Base-by-base conservation (phyloP, 352 stramenopile genomes). In the Globisporangium camurandrum region DNA sequence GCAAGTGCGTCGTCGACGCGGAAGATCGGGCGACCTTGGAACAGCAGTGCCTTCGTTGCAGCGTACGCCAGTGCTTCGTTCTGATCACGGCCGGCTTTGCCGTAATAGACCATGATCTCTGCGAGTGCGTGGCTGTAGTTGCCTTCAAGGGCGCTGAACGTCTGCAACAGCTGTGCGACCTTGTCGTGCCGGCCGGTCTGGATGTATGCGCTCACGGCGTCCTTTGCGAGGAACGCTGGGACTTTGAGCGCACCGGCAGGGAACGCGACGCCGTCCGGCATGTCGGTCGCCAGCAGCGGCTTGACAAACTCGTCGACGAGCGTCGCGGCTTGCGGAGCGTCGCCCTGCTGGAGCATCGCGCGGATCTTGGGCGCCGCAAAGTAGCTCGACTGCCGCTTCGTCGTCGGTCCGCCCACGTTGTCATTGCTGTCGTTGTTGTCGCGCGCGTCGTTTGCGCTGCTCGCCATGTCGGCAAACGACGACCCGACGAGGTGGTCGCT, bases 41-140 rank as follows among this genome's bases (percentile, higher is more conserved):
- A 65, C 19, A 80, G 61, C 70, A 84, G 66, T 22, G 64, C 65
- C 51, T 84, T 84, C 33, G 47, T 71, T 9, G 72, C 70, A 40
- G 51, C 60, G 54, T 84, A 84, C 28, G 62, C 64, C 14, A 87
- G 51, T 16, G 74, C 57, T n/a, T 67, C 66, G 27, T 73, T 64
- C 31, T 49, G 40, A 19, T 62, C 62, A 31, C 54, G 61, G 20
- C 57, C 64, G 19, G 62, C 38, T 38, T 71, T 69, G 16, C 67
- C 41, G 51, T 77, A 89, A 37, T 78, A 64, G 20, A 19, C 54
- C 28, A 82, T 56, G 26, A 82, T 66, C 54, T 82, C 66, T 40
- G 50, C 63, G 42, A 86, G 41, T 30, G 70, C 71, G 46, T 62
- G 70, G 11, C 58, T 58, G 38, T 82, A 71, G 16, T 74, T 72